A percentile compares a stretch with the other conserved stretches of the same genome.
These are phyloP conservation scores for Spinellus fusiger DNA, from an alignment of 192 early-diverging fungal genomes.

Conservation along the genomic window DNA sequence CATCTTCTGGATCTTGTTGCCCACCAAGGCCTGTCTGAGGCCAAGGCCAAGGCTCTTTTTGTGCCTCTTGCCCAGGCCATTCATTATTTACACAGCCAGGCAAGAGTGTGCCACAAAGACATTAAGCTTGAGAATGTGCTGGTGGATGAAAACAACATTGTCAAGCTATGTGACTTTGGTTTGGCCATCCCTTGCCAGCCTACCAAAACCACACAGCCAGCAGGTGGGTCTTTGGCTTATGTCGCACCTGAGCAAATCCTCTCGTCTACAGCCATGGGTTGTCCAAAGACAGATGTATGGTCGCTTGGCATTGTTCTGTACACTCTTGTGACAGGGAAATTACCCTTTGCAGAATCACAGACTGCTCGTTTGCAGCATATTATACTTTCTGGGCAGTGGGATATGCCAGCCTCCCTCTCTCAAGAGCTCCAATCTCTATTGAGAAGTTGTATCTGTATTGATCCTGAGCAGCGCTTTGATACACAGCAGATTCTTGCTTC, in stretches of 20 bases:
- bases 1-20: conserved; percentile 57
- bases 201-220: conserved; percentile 30
- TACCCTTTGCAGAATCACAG: conserved; percentile 75
- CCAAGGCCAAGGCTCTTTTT: conserved; percentile 53
- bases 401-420: conserved; percentile 31
- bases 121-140: conserved; percentile 93
- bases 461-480: conserved; percentile 35
- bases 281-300: conserved; percentile 68
- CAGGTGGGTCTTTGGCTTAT: conserved; percentile 65
- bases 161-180: conserved; percentile 90
- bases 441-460: conserved; percentile 34
- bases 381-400: conserved; percentile 62
- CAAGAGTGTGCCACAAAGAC: conserved; percentile 70
- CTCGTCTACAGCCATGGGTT: conserved; percentile 34
- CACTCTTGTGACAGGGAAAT: conserved; percentile 54
- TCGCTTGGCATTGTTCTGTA: conserved; percentile 69
- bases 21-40: conserved; percentile 43
- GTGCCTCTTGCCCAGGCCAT: conserved; percentile 69
- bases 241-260: conserved; percentile 65
- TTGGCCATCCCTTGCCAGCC: conserved; percentile 51
- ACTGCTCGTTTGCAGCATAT: conserved; percentile 61
- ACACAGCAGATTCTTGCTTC: conserved; percentile 39
- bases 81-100: conserved; percentile 69
- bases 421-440: conserved; percentile 36
- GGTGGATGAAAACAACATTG: conserved; percentile 51